A percentile compares a stretch with the other conserved stretches of the same genome.
Conservation (phyloP, 805 yeast species). For the Monosporozyma aerobia region DNA sequence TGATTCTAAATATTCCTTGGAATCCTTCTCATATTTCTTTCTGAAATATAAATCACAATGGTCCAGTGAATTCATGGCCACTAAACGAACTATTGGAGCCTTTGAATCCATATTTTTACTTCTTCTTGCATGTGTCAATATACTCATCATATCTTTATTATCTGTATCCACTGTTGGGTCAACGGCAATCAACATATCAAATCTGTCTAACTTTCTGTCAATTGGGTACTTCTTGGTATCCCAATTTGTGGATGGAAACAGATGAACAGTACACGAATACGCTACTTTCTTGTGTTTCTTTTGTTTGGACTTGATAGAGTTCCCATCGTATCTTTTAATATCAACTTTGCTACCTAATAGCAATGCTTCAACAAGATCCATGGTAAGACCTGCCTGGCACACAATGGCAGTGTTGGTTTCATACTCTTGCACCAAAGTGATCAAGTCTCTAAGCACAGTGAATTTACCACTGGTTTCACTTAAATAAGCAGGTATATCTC, state of each 20-base stretch:
- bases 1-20: conserved; percentile 45
- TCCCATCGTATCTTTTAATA: conserved; percentile 54
- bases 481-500: conserved; percentile 61
- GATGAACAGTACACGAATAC: conserved; percentile 32
- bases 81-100: conserved; percentile 57
- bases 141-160: conserved; percentile 27
- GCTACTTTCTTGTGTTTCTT: conserved; percentile 26
- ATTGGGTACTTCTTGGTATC: conserved; percentile 15
- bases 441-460: conserved; percentile 53
- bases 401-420: conserved; percentile 56
- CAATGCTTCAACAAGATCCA: conserved; percentile 68
- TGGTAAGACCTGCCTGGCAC: conserved; percentile 55
- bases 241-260: conserved; percentile 34
- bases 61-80: conserved; percentile 75
- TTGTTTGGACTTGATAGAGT: conserved; percentile 40
- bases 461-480: conserved; percentile 82
- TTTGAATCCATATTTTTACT: conserved; percentile 17
- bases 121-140: conserved; percentile 23
- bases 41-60: conserved; percentile 57
- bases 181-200: conserved; percentile 54
- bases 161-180: conserved; percentile 49
- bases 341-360: conserved; percentile 51
- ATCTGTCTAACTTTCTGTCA: conserved; percentile 18
- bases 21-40: conserved; percentile 22
- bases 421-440: conserved; percentile 43